Evolutionary conservation across 2,329 filamentous ascomycete genomes (phyloP).

Genomic region (Nemania abortiva): DNA sequence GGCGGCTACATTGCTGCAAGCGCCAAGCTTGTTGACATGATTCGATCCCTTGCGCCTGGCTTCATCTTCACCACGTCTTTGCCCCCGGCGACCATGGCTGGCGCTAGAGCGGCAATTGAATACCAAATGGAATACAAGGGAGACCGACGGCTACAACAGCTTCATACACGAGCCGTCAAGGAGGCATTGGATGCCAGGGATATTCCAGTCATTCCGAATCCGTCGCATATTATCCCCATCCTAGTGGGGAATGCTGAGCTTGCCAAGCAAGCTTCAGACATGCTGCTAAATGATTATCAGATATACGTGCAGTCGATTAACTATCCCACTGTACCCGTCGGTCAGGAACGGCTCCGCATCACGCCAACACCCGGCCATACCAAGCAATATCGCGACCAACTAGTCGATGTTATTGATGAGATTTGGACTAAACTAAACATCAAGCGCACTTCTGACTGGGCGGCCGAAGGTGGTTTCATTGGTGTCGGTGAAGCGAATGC

Average conservation of each 20-base stretch:
- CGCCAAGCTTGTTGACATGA: constrained; percentile 86
- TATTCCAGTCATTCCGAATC: constrained; percentile 98
- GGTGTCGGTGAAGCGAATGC: constrained; percentile 83
- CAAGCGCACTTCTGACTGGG: constrained; percentile 95
- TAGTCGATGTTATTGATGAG: constrained; percentile 84
- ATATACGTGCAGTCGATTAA: constrained; percentile 99
- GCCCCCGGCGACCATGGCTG: constrained; percentile 96
- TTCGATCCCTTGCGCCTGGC: constrained; percentile 93
- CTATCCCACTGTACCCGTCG: constrained; percentile 96
- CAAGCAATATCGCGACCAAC: constrained; percentile 84
- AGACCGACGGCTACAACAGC: constrained; percentile 91
- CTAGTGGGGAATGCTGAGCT: constrained; percentile 94
- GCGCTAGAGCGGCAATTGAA: constrained; percentile 89
- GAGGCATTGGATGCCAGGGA: constrained; percentile 80
- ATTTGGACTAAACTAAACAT: constrained; percentile 92
- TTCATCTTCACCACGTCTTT: constrained; percentile 99
- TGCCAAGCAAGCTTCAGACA: constrained; percentile 91
- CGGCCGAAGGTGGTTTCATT: constrained; percentile 89
- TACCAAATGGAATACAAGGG: constrained; percentile 89
- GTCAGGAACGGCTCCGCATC: constrained; percentile 96
- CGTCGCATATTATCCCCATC: constrained; percentile 94
- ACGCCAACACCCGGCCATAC: constrained; percentile 95
- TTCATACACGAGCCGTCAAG: constrained; percentile 96
- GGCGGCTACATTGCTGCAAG: constrained; percentile 97
- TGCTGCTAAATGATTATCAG: constrained; percentile 87